A percentile compares a stretch with the other conserved stretches of the same genome.
phyloP scores from a whole-genome alignment of 2,329 filamentous ascomycete genomes.

The Graphilbum fragrans region DNA sequence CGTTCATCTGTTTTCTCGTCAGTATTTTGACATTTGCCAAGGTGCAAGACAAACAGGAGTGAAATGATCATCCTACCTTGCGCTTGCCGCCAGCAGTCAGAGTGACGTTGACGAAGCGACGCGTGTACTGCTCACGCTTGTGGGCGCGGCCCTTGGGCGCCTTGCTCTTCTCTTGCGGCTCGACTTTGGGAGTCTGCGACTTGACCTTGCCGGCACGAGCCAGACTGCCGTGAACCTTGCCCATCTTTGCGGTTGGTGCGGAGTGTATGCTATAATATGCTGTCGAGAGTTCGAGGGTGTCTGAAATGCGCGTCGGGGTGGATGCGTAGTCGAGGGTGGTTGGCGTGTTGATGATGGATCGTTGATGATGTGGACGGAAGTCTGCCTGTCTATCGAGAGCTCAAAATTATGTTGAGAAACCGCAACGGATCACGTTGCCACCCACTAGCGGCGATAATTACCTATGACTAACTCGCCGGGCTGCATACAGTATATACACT shows the following conservation, averaged over 20 bases:
- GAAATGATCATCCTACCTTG: slow-evolving; percentile 63
- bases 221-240: slow-evolving; percentile 13
- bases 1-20: slow-evolving; percentile 10
- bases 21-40: too few relatives aligned
- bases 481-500: too few relatives aligned
- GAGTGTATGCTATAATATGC: background rate
- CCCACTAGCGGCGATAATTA: too few relatives aligned
- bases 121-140: slow-evolving; percentile 93
- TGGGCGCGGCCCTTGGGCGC: slow-evolving; percentile 91
- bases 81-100: slow-evolving; percentile 86
- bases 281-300: too few relatives aligned
- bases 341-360: background rate
- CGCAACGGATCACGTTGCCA: too few relatives aligned
- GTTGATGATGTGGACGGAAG: too few relatives aligned
- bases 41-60: background rate
- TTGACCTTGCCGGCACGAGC: slow-evolving; percentile 71
- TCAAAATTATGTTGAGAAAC: too few relatives aligned
- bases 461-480: too few relatives aligned
- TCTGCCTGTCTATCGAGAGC: too few relatives aligned
- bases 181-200: slow-evolving; percentile 88
- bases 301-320: too few relatives aligned
- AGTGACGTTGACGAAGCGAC: slow-evolving; percentile 96
- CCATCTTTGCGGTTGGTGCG: slow-evolving; percentile 7
- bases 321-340: background rate
- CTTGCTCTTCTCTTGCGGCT: slow-evolving; percentile 93